A percentile compares a stretch with the other conserved stretches of the same genome.
Conservation (phyloP, 2,329 filamentous ascomycete genomes). For the Myrmaecium sp. region DNA sequence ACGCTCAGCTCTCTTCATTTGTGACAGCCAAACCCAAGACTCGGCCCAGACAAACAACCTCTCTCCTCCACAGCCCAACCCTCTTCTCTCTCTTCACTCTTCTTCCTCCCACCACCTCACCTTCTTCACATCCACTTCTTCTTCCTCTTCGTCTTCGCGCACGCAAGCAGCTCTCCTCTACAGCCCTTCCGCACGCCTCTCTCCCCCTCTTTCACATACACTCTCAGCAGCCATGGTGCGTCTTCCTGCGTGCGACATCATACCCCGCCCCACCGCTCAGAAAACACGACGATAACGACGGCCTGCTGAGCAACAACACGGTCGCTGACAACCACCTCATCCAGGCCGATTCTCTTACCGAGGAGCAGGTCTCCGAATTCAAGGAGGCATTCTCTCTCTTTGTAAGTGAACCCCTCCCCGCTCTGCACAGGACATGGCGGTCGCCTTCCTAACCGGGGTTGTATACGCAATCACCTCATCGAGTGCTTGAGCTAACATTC, state of each 20-base stretch:
- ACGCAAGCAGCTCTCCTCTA: neutral
- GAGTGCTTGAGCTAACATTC: conserved; percentile 11
- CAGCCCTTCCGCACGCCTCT: conserved; percentile 1
- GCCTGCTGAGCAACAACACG: conserved; percentile 3
- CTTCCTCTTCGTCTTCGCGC: no score
- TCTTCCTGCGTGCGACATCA: conserved; percentile 12
- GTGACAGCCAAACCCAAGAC: no score
- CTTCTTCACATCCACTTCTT: conserved; percentile 1
- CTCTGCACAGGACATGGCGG: conserved; percentile 5
- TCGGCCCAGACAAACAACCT: neutral
- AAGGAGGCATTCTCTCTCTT: conserved; percentile 99
- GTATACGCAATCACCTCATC: conserved; percentile 3
- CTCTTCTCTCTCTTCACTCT: neutral
- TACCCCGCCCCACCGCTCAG: conserved; percentile 18
- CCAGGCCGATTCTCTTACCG: conserved; percentile 93
- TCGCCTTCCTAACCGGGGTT: conserved; percentile 11
- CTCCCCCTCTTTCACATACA: no score
- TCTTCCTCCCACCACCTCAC: conserved; percentile 1
- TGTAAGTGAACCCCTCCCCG: conserved; percentile 45
- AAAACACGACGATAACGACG: conserved; percentile 12
- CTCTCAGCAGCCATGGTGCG: conserved; percentile 17
- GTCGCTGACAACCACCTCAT: conserved; percentile 10
- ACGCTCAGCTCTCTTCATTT: no score
- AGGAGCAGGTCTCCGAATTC: conserved; percentile 99
- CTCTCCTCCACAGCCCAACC: conserved; percentile 4